These are phyloP conservation scores for Petasospora fabianii DNA, from an alignment of 1,139 yeast species.

Conservation along the genomic window DNA sequence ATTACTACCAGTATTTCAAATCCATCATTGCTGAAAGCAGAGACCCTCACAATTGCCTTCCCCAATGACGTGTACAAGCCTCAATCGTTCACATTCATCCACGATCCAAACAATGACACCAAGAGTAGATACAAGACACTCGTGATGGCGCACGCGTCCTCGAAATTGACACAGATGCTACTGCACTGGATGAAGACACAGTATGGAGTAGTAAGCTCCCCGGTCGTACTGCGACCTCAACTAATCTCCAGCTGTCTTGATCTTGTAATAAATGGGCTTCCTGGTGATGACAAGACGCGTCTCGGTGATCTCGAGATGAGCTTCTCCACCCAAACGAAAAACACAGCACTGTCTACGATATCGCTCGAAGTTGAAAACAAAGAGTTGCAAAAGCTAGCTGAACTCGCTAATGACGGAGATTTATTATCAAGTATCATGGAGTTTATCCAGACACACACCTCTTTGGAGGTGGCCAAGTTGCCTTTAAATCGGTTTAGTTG, in stretches of 20 bases:
- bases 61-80: constrained; percentile 20
- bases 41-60: constrained; percentile 12
- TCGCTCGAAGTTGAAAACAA: constrained; percentile 16
- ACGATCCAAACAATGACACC: background rate
- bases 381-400: constrained; percentile 15
- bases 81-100: constrained; percentile 20
- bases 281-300: constrained; percentile 13
- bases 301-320: constrained; percentile 24
- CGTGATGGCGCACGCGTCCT: constrained; percentile 19
- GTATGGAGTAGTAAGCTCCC: constrained; percentile 25
- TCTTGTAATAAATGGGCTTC: constrained; percentile 21
- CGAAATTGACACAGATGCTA: constrained; percentile 17
- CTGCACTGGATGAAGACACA: constrained; percentile 27
- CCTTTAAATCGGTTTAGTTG: constrained; percentile 18
- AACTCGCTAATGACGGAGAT: constrained; percentile 2
- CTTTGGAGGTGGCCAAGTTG: constrained; percentile 20
- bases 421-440: constrained; percentile 13
- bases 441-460: constrained; percentile 17
- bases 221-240: constrained; percentile 22
- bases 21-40: constrained; percentile 6
- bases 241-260: constrained; percentile 27
- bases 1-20: background rate
- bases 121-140: constrained; percentile 14
- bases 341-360: constrained; percentile 14
- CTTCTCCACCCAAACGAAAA: constrained; percentile 15